Conservation (phyloP, 352 stramenopile species). For the Phytophthora cajani region DNA sequence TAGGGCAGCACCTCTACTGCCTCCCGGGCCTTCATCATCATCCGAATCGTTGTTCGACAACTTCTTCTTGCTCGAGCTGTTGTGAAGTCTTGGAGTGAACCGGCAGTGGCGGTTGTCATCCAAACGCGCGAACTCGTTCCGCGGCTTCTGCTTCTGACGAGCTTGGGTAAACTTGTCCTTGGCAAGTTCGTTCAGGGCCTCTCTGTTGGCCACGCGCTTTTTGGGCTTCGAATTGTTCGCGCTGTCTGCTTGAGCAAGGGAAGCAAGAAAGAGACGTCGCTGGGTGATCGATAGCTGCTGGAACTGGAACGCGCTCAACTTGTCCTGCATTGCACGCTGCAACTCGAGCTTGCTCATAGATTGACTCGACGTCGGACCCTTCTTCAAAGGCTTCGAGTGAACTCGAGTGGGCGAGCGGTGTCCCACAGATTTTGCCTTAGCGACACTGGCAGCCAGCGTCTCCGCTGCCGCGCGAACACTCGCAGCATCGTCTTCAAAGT, state of each 20-base stretch:
- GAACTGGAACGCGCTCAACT: constrained; percentile 69
- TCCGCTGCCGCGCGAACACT: constrained; percentile 28
- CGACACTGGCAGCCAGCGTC: constrained; percentile 39
- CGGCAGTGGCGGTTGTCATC: constrained; percentile 66
- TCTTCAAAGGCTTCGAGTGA: constrained; percentile 30
- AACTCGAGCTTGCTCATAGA: constrained; percentile 32
- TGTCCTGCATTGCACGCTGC: constrained; percentile 57
- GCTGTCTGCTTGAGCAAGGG: constrained; percentile 35
- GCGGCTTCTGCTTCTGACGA: constrained; percentile 41
- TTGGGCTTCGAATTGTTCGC: constrained; percentile 9
- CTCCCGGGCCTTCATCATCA: constrained; percentile 41
- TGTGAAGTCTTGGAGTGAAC: constrained; percentile 54
- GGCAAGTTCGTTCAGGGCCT: constrained; percentile 55
- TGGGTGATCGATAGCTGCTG: constrained; percentile 67
- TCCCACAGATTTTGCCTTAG: constrained; percentile 26
- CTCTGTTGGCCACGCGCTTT: constrained; percentile 33
- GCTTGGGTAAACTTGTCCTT: constrained; percentile 49
- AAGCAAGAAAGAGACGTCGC: constrained; percentile 65
- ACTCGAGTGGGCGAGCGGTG: constrained; percentile 21
- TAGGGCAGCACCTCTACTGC: constrained; percentile 24
- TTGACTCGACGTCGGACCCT: constrained; percentile 23
- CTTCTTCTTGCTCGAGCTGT: constrained; percentile 28
- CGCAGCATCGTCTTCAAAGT: constrained; percentile 57
- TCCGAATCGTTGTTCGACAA: constrained; percentile 44
- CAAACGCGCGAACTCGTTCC: constrained; percentile 53